Base-by-base conservation (phyloP, 148 eudicot species). In the Camellia japonica region DNA sequence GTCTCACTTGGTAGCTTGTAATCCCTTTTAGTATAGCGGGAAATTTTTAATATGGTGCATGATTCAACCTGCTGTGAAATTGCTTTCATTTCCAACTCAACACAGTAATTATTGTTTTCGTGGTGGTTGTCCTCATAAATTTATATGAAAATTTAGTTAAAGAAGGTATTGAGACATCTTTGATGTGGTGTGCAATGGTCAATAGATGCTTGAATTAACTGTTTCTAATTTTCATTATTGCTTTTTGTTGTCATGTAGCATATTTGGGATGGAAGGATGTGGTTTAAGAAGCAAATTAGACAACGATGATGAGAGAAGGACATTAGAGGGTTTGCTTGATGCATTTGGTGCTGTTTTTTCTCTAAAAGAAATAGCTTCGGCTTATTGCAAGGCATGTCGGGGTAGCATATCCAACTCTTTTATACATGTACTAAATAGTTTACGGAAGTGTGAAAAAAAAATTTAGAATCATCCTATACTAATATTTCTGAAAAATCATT, bases 321-420 rank as follows among this genome's bases (percentile, higher is more conserved):
- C 58, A 65, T 84, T 88, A 79, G 79, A 81, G 83, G 72, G 55
- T 56, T 55, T 88, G 82, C 80, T 86, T 44, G 85, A 84, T 81
- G 71, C 78, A 47, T 88, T 86, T 83, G 88, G 89, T 66, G 79
- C 83, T 41, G 23, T n/a, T n/a, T 81, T 83, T 71, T 81, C 91
- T 63, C 82, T 84, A 66, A 38, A 77, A 78, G 87, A 88, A 52
- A 86, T 86, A 66, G 86, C 86, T 79, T 84, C 83, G 68, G 83
- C 86, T 51, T 88, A 78, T 77, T 78, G 80, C 77, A 82, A 83
- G 80, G 87, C 89, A 65, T 81, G 85, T 19, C 82, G 52, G 43
- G 67, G 38, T 49, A 41, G 73, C 30, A 68, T 69, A 61, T 72
- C 81, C 20, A 58, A 38, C 63, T 61, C 43, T 30, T 19, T 8